Evolutionary conservation across 1,139 yeast genomes (phyloP).

Genomic region (Debaryomyces sp.): DNA sequence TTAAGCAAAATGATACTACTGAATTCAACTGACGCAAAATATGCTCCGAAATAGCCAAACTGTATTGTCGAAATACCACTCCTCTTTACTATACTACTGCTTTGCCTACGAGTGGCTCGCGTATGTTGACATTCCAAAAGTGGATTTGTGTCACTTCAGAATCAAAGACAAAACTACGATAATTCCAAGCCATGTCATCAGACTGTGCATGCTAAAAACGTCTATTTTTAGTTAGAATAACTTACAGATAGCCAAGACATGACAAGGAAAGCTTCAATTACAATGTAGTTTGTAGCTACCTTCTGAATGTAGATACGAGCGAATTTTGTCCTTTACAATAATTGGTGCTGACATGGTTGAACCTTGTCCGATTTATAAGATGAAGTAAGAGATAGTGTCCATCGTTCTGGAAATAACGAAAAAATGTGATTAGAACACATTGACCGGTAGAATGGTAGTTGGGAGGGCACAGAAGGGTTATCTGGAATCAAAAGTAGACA

Average conservation of each 20-base stretch:
- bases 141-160: constrained; percentile 4
- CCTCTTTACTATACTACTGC: not conserved
- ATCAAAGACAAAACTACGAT: not conserved
- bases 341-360: not conserved
- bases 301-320: not conserved
- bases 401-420: not conserved
- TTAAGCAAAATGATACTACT: not conserved
- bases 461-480: not conserved
- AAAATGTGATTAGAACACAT: not conserved
- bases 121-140: constrained; percentile 7
- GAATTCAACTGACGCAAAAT: not conserved
- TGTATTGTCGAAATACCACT: not conserved
- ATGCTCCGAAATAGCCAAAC: not conserved
- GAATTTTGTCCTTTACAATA: not conserved
- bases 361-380: not conserved
- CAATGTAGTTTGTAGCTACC: not conserved
- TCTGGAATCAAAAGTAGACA: not conserved
- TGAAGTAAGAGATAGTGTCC: not conserved
- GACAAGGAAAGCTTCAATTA: not conserved
- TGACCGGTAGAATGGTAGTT: not conserved
- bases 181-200: not conserved
- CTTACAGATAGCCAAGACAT: not conserved
- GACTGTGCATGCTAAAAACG: not conserved
- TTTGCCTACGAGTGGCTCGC: not conserved
- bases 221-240: not conserved